These are phyloP conservation scores for Penicillium decumbens DNA, from an alignment of 2,329 filamentous ascomycete genomes.

Conservation along the genomic window DNA sequence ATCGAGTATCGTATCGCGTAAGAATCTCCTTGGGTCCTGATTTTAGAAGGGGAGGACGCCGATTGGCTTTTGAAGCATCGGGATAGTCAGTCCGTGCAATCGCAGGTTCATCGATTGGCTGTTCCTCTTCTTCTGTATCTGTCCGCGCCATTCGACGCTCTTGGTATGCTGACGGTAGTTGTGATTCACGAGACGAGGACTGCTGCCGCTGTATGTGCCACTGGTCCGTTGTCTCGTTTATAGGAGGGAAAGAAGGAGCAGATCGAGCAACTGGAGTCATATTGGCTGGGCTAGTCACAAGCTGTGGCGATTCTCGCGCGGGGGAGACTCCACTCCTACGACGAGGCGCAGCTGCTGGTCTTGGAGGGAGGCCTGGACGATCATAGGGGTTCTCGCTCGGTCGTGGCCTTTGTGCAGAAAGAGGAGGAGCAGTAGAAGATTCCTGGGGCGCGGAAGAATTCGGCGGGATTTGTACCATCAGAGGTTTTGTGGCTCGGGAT, in stretches of 20 bases:
- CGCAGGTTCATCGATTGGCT: slow-evolving; percentile 46
- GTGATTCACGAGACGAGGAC: slow-evolving; percentile 28
- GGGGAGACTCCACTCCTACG: slow-evolving; percentile 25
- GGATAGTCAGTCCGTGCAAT: slow-evolving; percentile 65
- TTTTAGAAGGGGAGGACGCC: slow-evolving; percentile 71
- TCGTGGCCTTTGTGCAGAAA: slow-evolving; percentile 41
- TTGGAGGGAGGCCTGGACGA: slow-evolving; percentile 49
- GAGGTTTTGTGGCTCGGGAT: slow-evolving; percentile 28
- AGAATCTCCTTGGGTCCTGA: slow-evolving; percentile 69
- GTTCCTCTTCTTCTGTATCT: slow-evolving; percentile 52
- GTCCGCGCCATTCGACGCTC: slow-evolving; percentile 25
- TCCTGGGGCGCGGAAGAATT: slow-evolving; percentile 19
- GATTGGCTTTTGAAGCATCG: slow-evolving; percentile 77
- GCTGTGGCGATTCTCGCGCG: slow-evolving; percentile 14
- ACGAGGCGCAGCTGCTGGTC: slow-evolving; percentile 25
- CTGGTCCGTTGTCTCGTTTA: slow-evolving; percentile 19
- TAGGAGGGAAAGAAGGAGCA: slow-evolving; percentile 11
- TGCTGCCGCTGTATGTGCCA: slow-evolving; percentile 25
- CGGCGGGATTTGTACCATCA: slow-evolving; percentile 32
- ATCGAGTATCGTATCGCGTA: slow-evolving; percentile 79
- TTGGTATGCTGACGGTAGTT: slow-evolving; percentile 15
- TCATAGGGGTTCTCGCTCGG: slow-evolving; percentile 36
- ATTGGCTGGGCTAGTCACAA: slow-evolving; percentile 10
- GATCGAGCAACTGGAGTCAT: slow-evolving; percentile 13
- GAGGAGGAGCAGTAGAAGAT: slow-evolving; percentile 26